phyloP scores from a whole-genome alignment of 352 stramenopile species.

The Pythium insidiosum region DNA sequence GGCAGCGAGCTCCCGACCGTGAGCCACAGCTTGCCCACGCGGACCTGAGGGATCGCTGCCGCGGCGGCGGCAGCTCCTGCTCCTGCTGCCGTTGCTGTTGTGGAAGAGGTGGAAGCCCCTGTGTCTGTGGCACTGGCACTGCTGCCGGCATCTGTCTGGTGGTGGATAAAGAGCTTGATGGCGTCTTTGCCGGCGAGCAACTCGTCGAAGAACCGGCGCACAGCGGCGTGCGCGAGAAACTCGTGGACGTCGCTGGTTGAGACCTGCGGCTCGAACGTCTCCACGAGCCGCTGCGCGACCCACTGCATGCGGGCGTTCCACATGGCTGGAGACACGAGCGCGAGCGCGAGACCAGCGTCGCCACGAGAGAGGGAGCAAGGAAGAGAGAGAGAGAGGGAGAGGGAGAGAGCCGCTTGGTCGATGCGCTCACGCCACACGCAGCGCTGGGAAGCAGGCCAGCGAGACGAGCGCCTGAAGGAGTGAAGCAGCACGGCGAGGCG shows the following conservation, averaged over 20 bases:
- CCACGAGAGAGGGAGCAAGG: too few species aligned
- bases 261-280: constrained; percentile 72
- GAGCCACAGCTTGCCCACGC: constrained; percentile 49
- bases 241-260: constrained; percentile 42
- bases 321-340: too few species aligned
- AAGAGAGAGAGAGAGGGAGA: too few species aligned
- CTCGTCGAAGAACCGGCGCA: constrained; percentile 73
- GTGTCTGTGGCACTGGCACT: not conserved
- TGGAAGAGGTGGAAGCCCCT: not conserved
- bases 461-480: too few species aligned
- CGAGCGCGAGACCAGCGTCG: too few species aligned
- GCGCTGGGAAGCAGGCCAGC: too few species aligned
- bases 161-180: constrained; percentile 76
- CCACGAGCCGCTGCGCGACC: constrained; percentile 62
- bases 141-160: constrained; percentile 20
- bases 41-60: constrained; percentile 15
- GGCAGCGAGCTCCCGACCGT: constrained; percentile 61
- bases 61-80: not conserved
- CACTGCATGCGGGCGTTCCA: constrained; percentile 76
- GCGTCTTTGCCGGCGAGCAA: constrained; percentile 56
- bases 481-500: too few species aligned
- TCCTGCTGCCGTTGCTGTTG: constrained; percentile 1
- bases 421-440: too few species aligned
- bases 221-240: constrained; percentile 38
- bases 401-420: too few species aligned